Percentiles rank a stretch among this genome's conserved stretches.
Conservation (phyloP, 768 basidiomycete species). For the Vishniacozyma victoriae region DNA sequence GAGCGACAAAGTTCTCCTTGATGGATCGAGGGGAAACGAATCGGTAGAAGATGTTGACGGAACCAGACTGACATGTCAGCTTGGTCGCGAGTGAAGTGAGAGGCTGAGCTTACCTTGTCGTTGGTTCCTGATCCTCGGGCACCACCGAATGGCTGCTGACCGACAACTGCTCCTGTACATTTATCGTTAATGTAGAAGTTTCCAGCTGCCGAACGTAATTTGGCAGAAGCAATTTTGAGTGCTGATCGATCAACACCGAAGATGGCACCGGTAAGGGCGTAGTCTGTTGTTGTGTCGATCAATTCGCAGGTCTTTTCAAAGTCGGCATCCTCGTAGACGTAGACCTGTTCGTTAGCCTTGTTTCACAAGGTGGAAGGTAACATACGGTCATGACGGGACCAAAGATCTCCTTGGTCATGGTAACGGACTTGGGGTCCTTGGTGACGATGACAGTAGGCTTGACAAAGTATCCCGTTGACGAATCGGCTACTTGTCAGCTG, state of each 20-base stretch:
- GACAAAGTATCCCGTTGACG: conserved; percentile 86
- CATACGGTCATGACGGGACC: conserved; percentile 86
- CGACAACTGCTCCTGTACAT: conserved; percentile 67
- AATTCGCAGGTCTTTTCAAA: conserved; percentile 81
- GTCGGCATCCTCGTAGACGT: conserved; percentile 78
- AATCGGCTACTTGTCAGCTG: conserved; percentile 51
- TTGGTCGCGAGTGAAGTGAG: background rate
- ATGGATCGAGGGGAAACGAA: conserved; percentile 72
- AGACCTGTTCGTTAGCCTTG: conserved; percentile 56
- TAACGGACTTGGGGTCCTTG: conserved; percentile 79
- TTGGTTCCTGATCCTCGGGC: conserved; percentile 90
- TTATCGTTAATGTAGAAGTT: conserved; percentile 95
- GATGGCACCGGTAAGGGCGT: conserved; percentile 91
- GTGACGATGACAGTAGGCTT: conserved; percentile 91
- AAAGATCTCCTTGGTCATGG: conserved; percentile 93
- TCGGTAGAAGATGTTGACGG: conserved; percentile 67
- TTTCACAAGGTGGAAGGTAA: background rate
- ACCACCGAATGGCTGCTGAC: conserved; percentile 97
- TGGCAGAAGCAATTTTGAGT: conserved; percentile 70
- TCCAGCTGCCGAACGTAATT: conserved; percentile 82
- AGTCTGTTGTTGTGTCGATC: conserved; percentile 76
- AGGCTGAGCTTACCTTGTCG: conserved; percentile 61
- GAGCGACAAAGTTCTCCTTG: conserved; percentile 90
- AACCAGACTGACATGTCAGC: conserved; percentile 57
- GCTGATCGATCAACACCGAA: conserved; percentile 77